A percentile compares a stretch with the other conserved stretches of the same genome.
Conservation (phyloP, 164 flowering plant species). For the Magnolia sinica region DNA sequence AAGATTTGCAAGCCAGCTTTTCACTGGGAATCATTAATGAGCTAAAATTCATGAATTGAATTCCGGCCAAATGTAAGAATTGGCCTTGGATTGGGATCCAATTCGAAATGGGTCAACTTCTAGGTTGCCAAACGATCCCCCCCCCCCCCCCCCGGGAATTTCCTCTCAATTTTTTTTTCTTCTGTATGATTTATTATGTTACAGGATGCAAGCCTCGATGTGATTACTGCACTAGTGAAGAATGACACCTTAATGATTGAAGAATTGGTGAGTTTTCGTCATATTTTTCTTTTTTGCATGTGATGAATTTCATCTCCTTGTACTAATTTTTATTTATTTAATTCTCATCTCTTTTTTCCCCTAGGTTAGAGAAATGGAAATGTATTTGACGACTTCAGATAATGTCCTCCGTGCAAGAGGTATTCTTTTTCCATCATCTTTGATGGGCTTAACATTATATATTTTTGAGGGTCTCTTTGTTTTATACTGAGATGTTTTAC, state of each 20-base stretch:
- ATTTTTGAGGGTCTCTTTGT: background rate
- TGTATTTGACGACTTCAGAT: conserved; percentile 92
- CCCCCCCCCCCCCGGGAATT: background rate
- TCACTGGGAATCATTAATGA: no score
- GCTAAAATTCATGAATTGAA: no score
- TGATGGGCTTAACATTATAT: no score
- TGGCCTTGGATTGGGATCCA: no score
- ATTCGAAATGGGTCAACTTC: no score
- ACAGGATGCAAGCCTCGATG: conserved; percentile 61
- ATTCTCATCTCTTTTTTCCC: background rate
- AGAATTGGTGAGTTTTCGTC: conserved; percentile 41
- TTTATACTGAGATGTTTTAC: background rate
- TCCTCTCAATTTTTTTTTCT: background rate
- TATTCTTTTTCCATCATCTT: conserved; percentile 16
- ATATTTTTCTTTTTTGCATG: background rate
- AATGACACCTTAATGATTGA: conserved; percentile 49
- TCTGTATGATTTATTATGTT: background rate
- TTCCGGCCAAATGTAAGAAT: no score
- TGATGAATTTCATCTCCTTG: background rate
- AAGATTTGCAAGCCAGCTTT: no score
- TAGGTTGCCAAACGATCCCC: no score
- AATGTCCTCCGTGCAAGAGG: conserved; percentile 74
- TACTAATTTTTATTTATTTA: background rate
- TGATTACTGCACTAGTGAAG: conserved; percentile 60
- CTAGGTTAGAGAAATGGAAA: conserved; percentile 81